These are phyloP conservation scores for Pelargonium nanum DNA, from an alignment of 345 rosid species.

Conservation along the genomic window DNA sequence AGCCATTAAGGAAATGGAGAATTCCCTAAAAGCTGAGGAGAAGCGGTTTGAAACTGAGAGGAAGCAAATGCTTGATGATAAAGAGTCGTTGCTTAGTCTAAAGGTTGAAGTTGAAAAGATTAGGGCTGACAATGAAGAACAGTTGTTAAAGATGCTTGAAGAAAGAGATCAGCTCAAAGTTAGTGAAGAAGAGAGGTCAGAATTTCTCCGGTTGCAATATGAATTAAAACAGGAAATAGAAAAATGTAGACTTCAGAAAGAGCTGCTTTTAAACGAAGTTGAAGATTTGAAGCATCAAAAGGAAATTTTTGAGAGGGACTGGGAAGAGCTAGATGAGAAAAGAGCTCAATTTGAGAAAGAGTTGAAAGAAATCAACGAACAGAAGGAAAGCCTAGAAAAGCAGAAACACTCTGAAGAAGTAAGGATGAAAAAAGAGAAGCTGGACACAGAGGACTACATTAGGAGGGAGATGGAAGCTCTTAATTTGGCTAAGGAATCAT, in stretches of 20 bases:
- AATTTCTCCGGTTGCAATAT: slow-evolving; percentile 54
- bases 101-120: slow-evolving; percentile 61
- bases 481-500: slow-evolving; percentile 56
- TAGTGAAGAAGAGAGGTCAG: slow-evolving; percentile 79
- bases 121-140: slow-evolving; percentile 51
- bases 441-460: slow-evolving; percentile 34
- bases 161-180: slow-evolving; percentile 54
- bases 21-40: slow-evolving; percentile 45
- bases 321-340: slow-evolving; percentile 89
- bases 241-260: slow-evolving; percentile 64
- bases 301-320: slow-evolving; percentile 83
- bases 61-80: slow-evolving; percentile 37
- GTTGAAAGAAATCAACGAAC: slow-evolving; percentile 32
- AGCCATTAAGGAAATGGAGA: slow-evolving; percentile 61
- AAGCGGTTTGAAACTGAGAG: slow-evolving; percentile 54
- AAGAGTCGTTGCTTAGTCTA: slow-evolving; percentile 37
- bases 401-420: slow-evolving; percentile 52
- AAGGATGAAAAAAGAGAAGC: slow-evolving; percentile 50
- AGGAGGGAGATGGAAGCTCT: slow-evolving; percentile 62
- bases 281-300: slow-evolving; percentile 80
- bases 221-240: slow-evolving; percentile 71
- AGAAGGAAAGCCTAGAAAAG: slow-evolving; percentile 57
- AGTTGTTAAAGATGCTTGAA: slow-evolving; percentile 41
- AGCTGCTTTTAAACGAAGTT: slow-evolving; percentile 66
- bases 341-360: slow-evolving; percentile 48